These are phyloP conservation scores for Trichophyton benhamiae DNA, from an alignment of 2,329 filamentous ascomycete genomes.

Conservation along the genomic window DNA sequence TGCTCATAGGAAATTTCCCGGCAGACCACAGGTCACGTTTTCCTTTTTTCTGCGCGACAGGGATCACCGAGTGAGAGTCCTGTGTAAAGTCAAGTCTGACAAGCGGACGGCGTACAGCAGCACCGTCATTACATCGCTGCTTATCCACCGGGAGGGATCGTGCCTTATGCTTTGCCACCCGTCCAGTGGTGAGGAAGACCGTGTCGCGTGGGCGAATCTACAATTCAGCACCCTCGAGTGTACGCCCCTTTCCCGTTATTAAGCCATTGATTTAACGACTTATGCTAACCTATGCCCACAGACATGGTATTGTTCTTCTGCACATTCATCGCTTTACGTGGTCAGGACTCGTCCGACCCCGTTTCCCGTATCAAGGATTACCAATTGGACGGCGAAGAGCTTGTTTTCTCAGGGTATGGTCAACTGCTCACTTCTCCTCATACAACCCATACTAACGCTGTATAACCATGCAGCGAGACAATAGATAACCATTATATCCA, in stretches of 20 bases:
- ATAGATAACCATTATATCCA: constrained; percentile 41
- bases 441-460: not conserved
- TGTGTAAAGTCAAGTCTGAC: constrained; percentile 37
- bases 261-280: not conserved
- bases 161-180: constrained; percentile 30
- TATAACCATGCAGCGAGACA: constrained; percentile 33
- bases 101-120: constrained; percentile 36
- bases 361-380: constrained; percentile 35
- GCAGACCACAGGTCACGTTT: constrained; percentile 33
- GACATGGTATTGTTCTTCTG: constrained; percentile 47
- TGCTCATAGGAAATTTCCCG: constrained; percentile 35
- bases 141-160: constrained; percentile 26
- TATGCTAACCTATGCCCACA: constrained; percentile 16
- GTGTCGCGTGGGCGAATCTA: constrained; percentile 40
- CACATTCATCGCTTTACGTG: constrained; percentile 45
- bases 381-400: constrained; percentile 37
- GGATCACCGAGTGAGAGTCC: constrained; percentile 42
- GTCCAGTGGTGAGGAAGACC: constrained; percentile 24
- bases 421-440: too few relatives aligned
- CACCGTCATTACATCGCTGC: constrained; percentile 38
- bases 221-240: constrained; percentile 45
- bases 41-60: constrained; percentile 40
- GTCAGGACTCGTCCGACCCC: constrained; percentile 38
- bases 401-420: constrained; percentile 39
- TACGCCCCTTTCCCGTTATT: constrained; percentile 18